Conservation (phyloP, 2,329 filamentous ascomycete species). For the Aspergillus sp. region DNA sequence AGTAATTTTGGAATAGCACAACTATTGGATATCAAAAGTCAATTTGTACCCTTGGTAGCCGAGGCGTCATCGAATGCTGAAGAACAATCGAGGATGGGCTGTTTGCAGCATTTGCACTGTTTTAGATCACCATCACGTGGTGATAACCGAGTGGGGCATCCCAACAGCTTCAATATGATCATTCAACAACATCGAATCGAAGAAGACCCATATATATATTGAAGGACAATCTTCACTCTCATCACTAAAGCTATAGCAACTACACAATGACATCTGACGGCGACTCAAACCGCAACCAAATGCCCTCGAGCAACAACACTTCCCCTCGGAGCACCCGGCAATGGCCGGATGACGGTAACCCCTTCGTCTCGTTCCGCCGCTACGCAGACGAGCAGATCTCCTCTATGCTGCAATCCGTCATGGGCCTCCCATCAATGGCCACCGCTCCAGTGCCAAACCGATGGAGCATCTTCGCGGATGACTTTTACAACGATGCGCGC, state of each 20-base stretch:
- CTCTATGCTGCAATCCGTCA: constrained; percentile 47
- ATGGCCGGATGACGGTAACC: constrained; percentile 40
- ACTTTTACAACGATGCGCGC: constrained; percentile 16
- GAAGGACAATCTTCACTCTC: not conserved
- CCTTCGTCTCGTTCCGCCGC: constrained; percentile 55
- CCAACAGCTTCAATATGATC: constrained; percentile 25
- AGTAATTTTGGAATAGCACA: too few relatives aligned
- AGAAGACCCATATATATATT: not conserved
- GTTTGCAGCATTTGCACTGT: constrained; percentile 10
- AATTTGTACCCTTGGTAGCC: not conserved
- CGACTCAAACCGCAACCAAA: constrained; percentile 7
- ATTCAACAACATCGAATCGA: not conserved
- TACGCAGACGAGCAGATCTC: constrained; percentile 54
- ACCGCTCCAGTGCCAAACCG: constrained; percentile 23
- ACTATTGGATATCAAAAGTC: too few relatives aligned
- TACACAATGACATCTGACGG: constrained; percentile 21
- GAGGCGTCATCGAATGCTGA: not conserved
- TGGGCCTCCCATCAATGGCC: constrained; percentile 38
- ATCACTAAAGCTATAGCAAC: not conserved
- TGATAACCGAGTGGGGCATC: constrained; percentile 21
- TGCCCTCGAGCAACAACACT: constrained; percentile 5
- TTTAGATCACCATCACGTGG: constrained; percentile 21
- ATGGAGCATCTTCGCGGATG: constrained; percentile 31
- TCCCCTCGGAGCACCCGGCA: constrained; percentile 11
- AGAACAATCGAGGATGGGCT: constrained; percentile 2